These are phyloP conservation scores for Phaffomyces antillensis DNA, from an alignment of 805 yeast genomes.

Conservation along the genomic window DNA sequence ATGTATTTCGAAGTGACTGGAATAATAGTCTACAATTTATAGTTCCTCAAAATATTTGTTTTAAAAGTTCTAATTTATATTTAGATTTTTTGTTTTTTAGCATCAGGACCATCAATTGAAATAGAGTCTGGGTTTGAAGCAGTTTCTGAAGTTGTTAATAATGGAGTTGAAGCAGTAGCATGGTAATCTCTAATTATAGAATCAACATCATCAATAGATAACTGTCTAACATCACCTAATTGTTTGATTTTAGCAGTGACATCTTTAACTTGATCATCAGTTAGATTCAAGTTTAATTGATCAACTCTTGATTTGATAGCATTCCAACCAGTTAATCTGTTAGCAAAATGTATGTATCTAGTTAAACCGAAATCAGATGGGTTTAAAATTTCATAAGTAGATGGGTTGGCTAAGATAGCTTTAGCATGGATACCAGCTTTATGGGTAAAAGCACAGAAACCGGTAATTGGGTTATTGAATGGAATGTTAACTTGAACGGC, in stretches of 20 bases:
- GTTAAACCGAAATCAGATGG: conserved; percentile 95
- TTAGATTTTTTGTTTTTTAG: conserved; percentile 26
- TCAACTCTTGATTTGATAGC: conserved; percentile 98
- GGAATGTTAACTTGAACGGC: conserved; percentile 97
- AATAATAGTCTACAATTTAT: too few relatives aligned
- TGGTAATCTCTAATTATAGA: conserved; percentile 93
- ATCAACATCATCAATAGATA: conserved; percentile 95
- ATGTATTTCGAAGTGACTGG: too few relatives aligned
- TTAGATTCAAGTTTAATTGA: conserved; percentile 81
- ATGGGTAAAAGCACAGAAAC: conserved; percentile 99
- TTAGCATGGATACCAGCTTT: conserved; percentile 99
- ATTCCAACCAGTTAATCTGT: conserved; percentile 98
- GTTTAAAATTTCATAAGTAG: conserved; percentile 94
- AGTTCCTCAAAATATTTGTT: too few relatives aligned
- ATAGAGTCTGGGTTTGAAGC: conserved; percentile 20
- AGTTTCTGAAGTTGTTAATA: conserved; percentile 22
- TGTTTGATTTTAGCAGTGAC: conserved; percentile 89
- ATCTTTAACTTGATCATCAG: conserved; percentile 92
- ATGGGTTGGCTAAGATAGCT: conserved; percentile 96
- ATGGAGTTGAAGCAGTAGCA: conserved; percentile 60
- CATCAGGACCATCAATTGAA: conserved; percentile 22
- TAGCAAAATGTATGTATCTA: conserved; percentile 95
- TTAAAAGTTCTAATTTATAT: conserved; percentile 6
- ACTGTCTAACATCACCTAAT: conserved; percentile 90
- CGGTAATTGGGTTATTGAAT: conserved; percentile 97